A percentile compares a stretch with the other conserved stretches of the same genome.
Conservation (phyloP, 2,329 filamentous ascomycete species). For the Coniochaeta prunicola region DNA sequence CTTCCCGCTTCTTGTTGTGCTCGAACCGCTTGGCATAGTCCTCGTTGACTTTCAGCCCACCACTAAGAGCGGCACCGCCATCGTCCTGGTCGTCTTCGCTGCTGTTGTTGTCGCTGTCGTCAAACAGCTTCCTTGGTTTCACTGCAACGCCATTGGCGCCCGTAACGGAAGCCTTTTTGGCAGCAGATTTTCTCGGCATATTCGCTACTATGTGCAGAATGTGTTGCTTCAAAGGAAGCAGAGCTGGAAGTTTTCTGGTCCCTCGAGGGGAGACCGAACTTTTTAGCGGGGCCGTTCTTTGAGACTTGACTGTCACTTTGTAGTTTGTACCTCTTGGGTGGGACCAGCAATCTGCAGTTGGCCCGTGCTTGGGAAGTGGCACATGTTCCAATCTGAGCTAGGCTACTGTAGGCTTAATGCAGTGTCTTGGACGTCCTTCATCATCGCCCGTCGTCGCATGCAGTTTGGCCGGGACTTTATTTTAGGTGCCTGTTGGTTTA, state of each 20-base stretch:
- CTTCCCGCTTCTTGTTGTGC: conserved; percentile 94
- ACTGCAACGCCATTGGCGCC: background rate
- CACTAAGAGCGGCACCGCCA: conserved; percentile 25
- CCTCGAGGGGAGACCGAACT: conserved; percentile 12
- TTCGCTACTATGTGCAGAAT: background rate
- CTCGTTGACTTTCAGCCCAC: conserved; percentile 73
- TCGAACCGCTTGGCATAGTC: conserved; percentile 87
- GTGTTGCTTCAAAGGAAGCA: background rate
- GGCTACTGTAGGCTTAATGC: background rate
- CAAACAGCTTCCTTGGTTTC: conserved; percentile 40
- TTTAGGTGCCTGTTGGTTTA: background rate
- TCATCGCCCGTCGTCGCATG: conserved; percentile 1
- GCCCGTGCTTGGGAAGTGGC: background rate
- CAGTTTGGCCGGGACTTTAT: background rate
- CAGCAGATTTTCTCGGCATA: conserved; percentile 3
- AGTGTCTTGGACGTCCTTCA: background rate
- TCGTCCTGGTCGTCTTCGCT: conserved; percentile 34
- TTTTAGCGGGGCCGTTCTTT: conserved; percentile 19
- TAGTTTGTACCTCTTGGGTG: too few relatives aligned
- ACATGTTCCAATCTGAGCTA: background rate
- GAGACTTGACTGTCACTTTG: too few relatives aligned
- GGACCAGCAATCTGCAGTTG: background rate
- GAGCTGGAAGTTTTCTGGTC: background rate
- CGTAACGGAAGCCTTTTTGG: background rate
- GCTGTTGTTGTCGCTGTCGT: conserved; percentile 39